A percentile compares a stretch with the other conserved stretches of the same genome.
Evolutionary conservation across 805 yeast genomes (phyloP).

Genomic region (Cyberlindnera nakhonratchasimensis): DNA sequence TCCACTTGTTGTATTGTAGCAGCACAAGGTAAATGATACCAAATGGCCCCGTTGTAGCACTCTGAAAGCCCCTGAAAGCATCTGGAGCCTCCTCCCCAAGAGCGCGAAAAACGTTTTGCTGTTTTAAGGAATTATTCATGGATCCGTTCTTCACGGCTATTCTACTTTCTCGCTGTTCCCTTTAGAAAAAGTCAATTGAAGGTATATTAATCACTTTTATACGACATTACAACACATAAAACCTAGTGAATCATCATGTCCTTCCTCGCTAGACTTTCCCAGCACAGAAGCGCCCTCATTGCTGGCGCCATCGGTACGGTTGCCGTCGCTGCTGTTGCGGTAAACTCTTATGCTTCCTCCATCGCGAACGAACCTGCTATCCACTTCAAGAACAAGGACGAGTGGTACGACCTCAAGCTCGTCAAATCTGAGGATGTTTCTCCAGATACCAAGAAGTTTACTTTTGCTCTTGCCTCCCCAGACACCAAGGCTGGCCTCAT

Average conservation of each 20-base stretch:
- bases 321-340: conserved; percentile 43
- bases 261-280: conserved; percentile 26
- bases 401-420: conserved; percentile 69
- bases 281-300: conserved; percentile 19
- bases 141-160: too few species aligned
- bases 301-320: conserved; percentile 47
- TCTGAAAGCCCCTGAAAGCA: too few species aligned
- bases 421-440: conserved; percentile 48
- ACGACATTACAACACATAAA: too few species aligned
- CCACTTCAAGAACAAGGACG: conserved; percentile 58
- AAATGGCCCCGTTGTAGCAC: too few species aligned
- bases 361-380: conserved; percentile 37
- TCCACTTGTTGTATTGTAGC: neutral
- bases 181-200: too few species aligned
- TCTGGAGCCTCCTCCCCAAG: too few species aligned
- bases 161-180: too few species aligned
- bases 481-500: conserved; percentile 73
- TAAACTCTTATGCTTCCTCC: conserved; percentile 6
- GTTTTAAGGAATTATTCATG: too few species aligned
- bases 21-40: too few species aligned
- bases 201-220: too few species aligned
- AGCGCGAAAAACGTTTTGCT: too few species aligned
- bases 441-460: conserved; percentile 61
- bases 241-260: conserved; percentile 21
- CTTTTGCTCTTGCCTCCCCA: conserved; percentile 62